Evolutionary conservation across 169 alveolate species (phyloP).

Genomic region (Theileria orientalis): DNA sequence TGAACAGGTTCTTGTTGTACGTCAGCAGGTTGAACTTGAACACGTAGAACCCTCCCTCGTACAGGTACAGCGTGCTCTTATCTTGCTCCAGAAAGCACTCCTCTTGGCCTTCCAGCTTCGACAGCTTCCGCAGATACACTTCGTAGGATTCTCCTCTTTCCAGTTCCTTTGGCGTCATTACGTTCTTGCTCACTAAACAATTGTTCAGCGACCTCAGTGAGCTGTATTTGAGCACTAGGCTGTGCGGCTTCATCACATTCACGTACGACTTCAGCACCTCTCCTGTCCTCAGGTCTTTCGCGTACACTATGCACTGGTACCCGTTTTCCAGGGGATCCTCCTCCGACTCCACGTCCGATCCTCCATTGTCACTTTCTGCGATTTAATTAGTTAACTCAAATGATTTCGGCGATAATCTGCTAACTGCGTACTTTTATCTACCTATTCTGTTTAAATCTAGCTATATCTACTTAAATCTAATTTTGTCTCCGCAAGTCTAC

Average conservation of each 20-base stretch:
- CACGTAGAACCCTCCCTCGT: not conserved
- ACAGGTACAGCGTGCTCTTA: not conserved
- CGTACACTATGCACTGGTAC: conserved; percentile 8
- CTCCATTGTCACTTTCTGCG: too few species aligned
- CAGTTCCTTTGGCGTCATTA: not conserved
- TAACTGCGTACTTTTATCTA: too few species aligned
- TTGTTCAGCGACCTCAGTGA: not conserved
- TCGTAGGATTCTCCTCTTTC: not conserved
- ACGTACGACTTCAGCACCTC: conserved; percentile 10
- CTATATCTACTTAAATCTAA: too few species aligned
- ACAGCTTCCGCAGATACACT: not conserved
- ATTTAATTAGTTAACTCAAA: too few species aligned
- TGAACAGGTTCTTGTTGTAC: conserved; percentile 2
- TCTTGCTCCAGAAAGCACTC: conserved; percentile 1
- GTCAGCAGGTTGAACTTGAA: conserved; percentile 12
- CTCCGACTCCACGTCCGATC: not conserved
- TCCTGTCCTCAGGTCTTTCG: conserved; percentile 2
- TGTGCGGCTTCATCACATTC: conserved; percentile 10
- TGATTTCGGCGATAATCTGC: too few species aligned
- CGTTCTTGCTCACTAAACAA: conserved; percentile 1
- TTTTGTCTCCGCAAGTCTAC: too few species aligned
- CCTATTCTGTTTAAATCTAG: too few species aligned
- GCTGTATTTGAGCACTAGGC: not conserved
- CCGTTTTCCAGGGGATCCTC: not conserved
- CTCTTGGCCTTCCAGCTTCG: not conserved